phyloP scores from a whole-genome alignment of 257 asterid genomes.

The Ilex aquifolium region DNA sequence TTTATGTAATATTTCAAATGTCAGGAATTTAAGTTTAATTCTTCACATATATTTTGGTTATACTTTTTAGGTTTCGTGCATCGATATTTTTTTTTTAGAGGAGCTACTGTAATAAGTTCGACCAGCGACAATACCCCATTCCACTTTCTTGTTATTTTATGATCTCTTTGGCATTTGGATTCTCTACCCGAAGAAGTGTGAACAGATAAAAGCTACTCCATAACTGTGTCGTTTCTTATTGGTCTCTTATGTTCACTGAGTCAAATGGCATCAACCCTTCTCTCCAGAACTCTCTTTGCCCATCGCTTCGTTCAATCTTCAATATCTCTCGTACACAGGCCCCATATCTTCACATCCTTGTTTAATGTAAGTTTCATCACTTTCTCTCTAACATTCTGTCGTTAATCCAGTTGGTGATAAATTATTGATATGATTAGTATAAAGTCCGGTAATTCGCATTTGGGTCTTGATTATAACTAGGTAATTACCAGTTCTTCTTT shows the following conservation, averaged over 20 bases:
- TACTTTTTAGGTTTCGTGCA: too few relatives aligned
- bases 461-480: background rate
- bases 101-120: too few relatives aligned
- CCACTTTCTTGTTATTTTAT: too few relatives aligned
- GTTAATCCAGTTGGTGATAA: background rate
- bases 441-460: background rate
- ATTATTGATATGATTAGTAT: background rate
- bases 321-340: slow-evolving; percentile 28
- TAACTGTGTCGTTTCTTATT: background rate
- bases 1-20: too few relatives aligned
- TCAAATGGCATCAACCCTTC: slow-evolving; percentile 61
- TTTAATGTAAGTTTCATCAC: slow-evolving; percentile 38
- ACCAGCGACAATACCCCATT: too few relatives aligned
- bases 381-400: background rate
- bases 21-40: too few relatives aligned
- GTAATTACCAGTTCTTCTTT: too few relatives aligned
- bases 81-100: too few relatives aligned
- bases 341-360: slow-evolving; percentile 30
- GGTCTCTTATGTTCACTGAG: slow-evolving; percentile 7
- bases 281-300: slow-evolving; percentile 53
- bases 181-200: too few relatives aligned
- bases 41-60: too few relatives aligned
- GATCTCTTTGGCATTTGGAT: too few relatives aligned
- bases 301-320: slow-evolving; percentile 43
- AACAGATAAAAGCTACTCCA: too few relatives aligned